Evolutionary conservation across 2,329 filamentous ascomycete genomes (phyloP), one percentile per base, ranked within the genome.

Genomic region (Xylaria sp.): DNA sequence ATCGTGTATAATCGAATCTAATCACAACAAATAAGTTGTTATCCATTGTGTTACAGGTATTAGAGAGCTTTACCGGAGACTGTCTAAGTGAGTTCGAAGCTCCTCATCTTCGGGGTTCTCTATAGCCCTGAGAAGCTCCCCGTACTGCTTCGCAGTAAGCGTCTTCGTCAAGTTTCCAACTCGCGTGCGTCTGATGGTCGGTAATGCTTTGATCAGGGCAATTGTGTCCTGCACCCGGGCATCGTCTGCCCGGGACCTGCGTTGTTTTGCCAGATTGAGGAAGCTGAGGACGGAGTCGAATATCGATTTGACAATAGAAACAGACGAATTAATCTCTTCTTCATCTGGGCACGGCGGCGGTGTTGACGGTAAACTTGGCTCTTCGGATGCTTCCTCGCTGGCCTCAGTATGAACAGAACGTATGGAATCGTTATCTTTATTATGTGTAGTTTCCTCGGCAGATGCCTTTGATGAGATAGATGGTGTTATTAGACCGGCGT

Each of bases 231-330:
- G 45, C 18, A 66, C 52, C 36, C 36, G 59, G 53, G 45, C 59
- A 63, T 59, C 53, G 7, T 63, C 59, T 63, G 59, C 64, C 64
- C 53, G 36, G 46, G 55, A 55, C 18, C 34, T 32, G 36, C 28
- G 36, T 62, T 66, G 45, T 53, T 58, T 63, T 58, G 53, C 64
- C 59, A 66, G 50, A 53, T 66, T 66, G 59, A 66, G 59, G 12
- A 66, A 46, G 15, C 64, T 32, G 25, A 66, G 18, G 4, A 66
- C 6, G 1, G 52, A 46, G 25, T 28, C 10, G 45, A 53, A 53
- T 30, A 62, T 20, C 4, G 43, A 62, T 39, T 46, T 52, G 3
- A 56, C 6, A 30, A 58, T 6, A 7, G 52, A 66, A 8, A 52
- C 3, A 15, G 59, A 32, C 1, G 39, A 32, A 23, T 25, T 8